A percentile compares a stretch with the other conserved stretches of the same genome.
phyloP scores from a whole-genome alignment of 169 alveolate genomes.

The Besnoitia besnoiti region DNA sequence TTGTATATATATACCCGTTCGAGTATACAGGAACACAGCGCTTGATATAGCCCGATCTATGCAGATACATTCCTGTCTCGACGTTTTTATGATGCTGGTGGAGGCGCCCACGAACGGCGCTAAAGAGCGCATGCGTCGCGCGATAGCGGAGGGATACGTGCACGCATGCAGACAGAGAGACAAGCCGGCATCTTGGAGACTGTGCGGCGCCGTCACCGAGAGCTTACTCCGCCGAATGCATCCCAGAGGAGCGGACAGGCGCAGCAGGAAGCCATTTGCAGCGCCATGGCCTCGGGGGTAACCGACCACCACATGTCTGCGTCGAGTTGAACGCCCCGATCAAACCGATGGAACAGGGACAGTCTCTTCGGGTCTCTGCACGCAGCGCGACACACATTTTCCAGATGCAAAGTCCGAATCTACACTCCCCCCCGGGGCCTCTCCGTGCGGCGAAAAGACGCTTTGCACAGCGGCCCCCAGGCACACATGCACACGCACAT shows the following conservation, averaged over 20 bases:
- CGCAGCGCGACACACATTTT: not conserved
- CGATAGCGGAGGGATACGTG: not conserved
- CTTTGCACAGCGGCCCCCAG: no score
- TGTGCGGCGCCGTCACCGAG: not conserved
- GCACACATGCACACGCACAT: no score
- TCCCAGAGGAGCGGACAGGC: slow-evolving; percentile 56
- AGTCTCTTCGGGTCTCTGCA: not conserved
- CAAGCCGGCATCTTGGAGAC: no score
- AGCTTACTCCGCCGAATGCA: slow-evolving; percentile 62
- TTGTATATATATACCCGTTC: no score
- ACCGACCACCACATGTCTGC: slow-evolving; percentile 69
- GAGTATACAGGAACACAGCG: no score
- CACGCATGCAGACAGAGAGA: no score
- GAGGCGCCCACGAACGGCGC: no score
- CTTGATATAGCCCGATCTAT: no score
- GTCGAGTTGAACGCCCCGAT: slow-evolving; percentile 64
- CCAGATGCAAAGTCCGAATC: not conserved
- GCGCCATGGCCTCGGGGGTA: slow-evolving; percentile 68
- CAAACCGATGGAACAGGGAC: slow-evolving; percentile 45
- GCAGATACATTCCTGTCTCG: not conserved
- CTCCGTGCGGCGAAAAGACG: no score
- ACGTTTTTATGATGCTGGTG: not conserved
- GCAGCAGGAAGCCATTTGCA: slow-evolving; percentile 64
- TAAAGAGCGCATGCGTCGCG: no score
- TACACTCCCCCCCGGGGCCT: not conserved